Conservation (phyloP, 2,329 filamentous ascomycete genomes). For the Fusarium sp. region DNA sequence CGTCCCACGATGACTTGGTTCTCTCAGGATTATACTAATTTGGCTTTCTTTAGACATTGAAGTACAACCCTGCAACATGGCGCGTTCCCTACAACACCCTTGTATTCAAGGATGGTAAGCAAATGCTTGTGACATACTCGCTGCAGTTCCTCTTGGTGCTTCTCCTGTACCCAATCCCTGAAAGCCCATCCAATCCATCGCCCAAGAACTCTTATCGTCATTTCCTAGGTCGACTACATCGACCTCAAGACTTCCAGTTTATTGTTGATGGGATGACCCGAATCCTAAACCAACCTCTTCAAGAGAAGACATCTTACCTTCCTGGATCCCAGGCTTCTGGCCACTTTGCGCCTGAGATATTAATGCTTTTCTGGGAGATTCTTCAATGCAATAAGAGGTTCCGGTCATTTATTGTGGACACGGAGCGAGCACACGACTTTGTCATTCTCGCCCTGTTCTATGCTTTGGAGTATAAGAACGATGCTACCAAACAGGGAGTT, state of each 20-base stretch:
- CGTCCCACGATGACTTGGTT: slow-evolving; percentile 48
- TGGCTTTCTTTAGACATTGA: slow-evolving; percentile 76
- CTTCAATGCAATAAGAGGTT: slow-evolving; percentile 98
- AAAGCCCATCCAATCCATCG: slow-evolving; percentile 73
- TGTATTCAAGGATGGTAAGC: slow-evolving; percentile 91
- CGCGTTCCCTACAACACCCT: slow-evolving; percentile 94
- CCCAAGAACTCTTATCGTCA: slow-evolving; percentile 95
- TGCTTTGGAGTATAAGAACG: slow-evolving; percentile 88
- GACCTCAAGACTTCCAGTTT: slow-evolving; percentile 97
- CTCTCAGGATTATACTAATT: slow-evolving; percentile 15
- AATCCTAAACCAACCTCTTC: slow-evolving; percentile 92
- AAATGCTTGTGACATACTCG: slow-evolving; percentile 91
- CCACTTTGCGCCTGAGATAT: slow-evolving; percentile 93
- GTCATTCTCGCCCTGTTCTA: slow-evolving; percentile 93
- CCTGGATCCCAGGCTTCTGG: slow-evolving; percentile 85
- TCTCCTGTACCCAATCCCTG: slow-evolving; percentile 89
- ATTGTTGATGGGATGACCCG: slow-evolving; percentile 94
- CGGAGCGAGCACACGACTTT: slow-evolving; percentile 93
- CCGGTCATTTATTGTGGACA: slow-evolving; percentile 96
- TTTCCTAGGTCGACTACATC: slow-evolving; percentile 89
- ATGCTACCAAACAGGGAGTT: slow-evolving; percentile 89
- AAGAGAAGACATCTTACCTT: slow-evolving; percentile 89
- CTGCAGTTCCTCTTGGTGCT: slow-evolving; percentile 90
- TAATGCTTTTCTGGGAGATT: slow-evolving; percentile 98
- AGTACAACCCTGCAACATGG: slow-evolving; percentile 96